phyloP scores from a whole-genome alignment of 129 eudicot species.

The Flaveria ramosissima region DNA sequence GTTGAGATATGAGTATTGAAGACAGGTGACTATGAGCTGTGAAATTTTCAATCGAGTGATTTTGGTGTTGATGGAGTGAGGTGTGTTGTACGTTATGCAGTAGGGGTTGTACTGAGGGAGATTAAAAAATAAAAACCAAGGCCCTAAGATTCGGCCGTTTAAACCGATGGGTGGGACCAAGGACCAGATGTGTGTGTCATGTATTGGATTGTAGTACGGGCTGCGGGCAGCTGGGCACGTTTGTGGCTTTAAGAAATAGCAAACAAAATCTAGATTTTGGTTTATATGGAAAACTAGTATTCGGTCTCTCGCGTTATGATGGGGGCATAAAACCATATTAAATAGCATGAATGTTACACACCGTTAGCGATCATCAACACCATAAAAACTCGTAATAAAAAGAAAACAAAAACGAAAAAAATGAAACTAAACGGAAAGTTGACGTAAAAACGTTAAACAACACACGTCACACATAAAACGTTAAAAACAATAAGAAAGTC shows the following conservation, averaged over 20 bases:
- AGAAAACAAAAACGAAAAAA: too few species aligned
- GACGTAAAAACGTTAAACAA: too few species aligned
- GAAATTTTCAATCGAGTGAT: conserved; percentile 1
- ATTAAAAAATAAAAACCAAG: conserved; percentile 13
- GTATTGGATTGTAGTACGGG: conserved; percentile 22
- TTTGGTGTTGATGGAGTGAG: conserved; percentile 17
- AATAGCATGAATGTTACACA: too few species aligned
- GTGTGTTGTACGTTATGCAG: conserved; percentile 13
- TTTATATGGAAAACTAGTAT: too few species aligned
- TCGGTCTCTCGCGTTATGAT: too few species aligned
- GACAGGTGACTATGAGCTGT: conserved; percentile 31
- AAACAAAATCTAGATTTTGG: conserved; percentile 14
- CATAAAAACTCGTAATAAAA: too few species aligned
- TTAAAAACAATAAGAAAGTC: too few species aligned
- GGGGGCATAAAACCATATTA: too few species aligned
- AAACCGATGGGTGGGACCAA: conserved; percentile 45
- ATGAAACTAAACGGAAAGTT: too few species aligned
- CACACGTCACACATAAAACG: too few species aligned
- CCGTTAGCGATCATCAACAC: too few species aligned
- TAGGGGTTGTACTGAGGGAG: conserved; percentile 16
- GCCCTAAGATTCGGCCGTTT: conserved; percentile 46
- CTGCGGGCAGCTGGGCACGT: conserved; percentile 22
- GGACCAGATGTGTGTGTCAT: conserved; percentile 23
- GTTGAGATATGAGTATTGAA: conserved; percentile 11
- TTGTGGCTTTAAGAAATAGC: neutral